phyloP scores from a whole-genome alignment of 164 flowering plant species.

The Pachysandra terminalis region DNA sequence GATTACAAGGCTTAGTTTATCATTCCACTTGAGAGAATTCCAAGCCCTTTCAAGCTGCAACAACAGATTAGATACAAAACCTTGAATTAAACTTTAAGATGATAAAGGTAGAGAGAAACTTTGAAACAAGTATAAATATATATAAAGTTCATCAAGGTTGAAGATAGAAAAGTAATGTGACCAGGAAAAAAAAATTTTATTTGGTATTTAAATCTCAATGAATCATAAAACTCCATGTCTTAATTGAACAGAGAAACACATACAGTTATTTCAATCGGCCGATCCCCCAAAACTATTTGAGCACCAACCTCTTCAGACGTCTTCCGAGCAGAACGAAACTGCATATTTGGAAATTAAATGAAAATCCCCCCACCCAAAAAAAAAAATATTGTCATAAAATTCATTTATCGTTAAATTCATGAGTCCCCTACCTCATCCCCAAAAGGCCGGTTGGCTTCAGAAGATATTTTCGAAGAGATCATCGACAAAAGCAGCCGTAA shows the following conservation, averaged over 20 bases:
- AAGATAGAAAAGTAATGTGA: not conserved
- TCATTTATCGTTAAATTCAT: not conserved
- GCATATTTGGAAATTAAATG: slow-evolving; percentile 15
- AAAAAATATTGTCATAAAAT: not conserved
- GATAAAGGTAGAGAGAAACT: not conserved
- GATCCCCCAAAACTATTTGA: slow-evolving; percentile 90
- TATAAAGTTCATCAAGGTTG: not conserved
- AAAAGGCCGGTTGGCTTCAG: slow-evolving; percentile 68
- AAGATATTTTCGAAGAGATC: slow-evolving; percentile 83
- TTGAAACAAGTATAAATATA: too few species aligned
- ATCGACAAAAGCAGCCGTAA: slow-evolving; percentile 74
- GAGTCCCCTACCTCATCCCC: slow-evolving; percentile 79
- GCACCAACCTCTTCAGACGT: slow-evolving; percentile 85
- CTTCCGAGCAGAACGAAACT: slow-evolving; percentile 92
- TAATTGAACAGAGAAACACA: slow-evolving; percentile 15
- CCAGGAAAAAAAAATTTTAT: not conserved
- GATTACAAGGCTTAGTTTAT: slow-evolving; percentile 54
- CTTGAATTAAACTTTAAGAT: not conserved
- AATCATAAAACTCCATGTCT: not conserved
- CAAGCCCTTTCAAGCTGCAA: slow-evolving; percentile 91
- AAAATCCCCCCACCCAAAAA: not conserved
- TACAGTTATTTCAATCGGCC: slow-evolving; percentile 97
- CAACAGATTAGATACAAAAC: slow-evolving; percentile 4
- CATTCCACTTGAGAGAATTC: slow-evolving; percentile 73
- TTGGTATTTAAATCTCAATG: slow-evolving; percentile 6